A percentile compares a stretch with the other conserved stretches of the same genome.
These are phyloP conservation scores for Talaromyces sp. DNA, from an alignment of 2,329 filamentous ascomycete genomes.

Conservation along the genomic window DNA sequence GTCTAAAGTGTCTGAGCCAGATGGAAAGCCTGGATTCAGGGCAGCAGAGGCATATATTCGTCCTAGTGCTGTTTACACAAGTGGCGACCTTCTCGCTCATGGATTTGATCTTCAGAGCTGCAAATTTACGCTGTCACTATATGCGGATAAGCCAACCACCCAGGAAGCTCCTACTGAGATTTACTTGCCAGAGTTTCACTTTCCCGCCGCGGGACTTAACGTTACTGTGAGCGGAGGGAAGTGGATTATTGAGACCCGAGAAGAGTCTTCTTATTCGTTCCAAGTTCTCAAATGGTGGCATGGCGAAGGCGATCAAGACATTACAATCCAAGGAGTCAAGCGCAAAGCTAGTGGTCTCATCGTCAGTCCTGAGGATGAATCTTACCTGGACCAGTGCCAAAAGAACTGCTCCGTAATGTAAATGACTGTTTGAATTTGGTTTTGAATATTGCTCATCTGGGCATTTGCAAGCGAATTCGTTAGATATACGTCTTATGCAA, in stretches of 20 bases:
- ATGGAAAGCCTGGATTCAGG: conserved; percentile 68
- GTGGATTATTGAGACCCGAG: conserved; percentile 78
- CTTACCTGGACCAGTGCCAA: conserved; percentile 68
- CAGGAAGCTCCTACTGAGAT: conserved; percentile 74
- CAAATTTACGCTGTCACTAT: conserved; percentile 70
- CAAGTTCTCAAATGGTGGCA: conserved; percentile 94
- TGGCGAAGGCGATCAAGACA: conserved; percentile 73
- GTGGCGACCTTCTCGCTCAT: conserved; percentile 68
- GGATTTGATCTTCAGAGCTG: conserved; percentile 81
- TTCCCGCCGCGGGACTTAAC: conserved; percentile 68
- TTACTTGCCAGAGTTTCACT: conserved; percentile 89
- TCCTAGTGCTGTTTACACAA: conserved; percentile 73
- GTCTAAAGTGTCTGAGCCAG: conserved; percentile 53
- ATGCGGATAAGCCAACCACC: conserved; percentile 58
- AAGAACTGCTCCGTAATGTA: conserved; percentile 55
- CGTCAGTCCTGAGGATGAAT: conserved; percentile 64
- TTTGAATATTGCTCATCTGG: not conserved
- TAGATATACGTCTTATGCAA: not conserved
- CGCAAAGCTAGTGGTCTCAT: conserved; percentile 50
- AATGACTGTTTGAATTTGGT: conserved; percentile 14
- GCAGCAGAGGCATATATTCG: conserved; percentile 92
- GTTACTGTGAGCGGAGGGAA: conserved; percentile 82
- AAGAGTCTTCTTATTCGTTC: conserved; percentile 65
- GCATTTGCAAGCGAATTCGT: not conserved
- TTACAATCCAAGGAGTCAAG: conserved; percentile 73